Evolutionary conservation across 2,329 filamentous ascomycete genomes (phyloP).

Genomic region (Cercospora beticola): DNA sequence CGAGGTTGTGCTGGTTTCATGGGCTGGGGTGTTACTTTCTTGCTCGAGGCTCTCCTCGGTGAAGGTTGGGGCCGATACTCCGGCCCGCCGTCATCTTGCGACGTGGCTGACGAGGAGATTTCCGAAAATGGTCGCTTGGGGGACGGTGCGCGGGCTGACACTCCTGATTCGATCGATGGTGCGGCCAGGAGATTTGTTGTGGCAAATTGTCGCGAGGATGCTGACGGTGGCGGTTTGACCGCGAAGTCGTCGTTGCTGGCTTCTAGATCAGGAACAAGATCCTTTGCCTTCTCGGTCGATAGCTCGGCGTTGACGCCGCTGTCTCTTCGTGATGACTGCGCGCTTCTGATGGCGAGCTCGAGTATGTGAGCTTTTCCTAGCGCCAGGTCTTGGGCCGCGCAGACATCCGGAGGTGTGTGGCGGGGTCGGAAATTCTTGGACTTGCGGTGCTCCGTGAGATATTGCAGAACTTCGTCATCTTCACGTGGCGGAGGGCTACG

Average conservation of each 20-base stretch:
- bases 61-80: neutral
- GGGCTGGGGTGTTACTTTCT: neutral
- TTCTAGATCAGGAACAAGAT: neutral
- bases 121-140: slow-evolving; percentile 10
- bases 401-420: slow-evolving; percentile 25
- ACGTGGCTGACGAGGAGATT: neutral
- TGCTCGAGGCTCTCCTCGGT: neutral
- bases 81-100: neutral
- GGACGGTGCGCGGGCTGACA: slow-evolving; percentile 5
- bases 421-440: slow-evolving; percentile 18
- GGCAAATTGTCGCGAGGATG: neutral
- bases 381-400: slow-evolving; percentile 25
- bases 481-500: slow-evolving; percentile 21
- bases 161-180: neutral
- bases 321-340: slow-evolving; percentile 23
- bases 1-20: neutral
- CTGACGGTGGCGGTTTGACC: slow-evolving; percentile 8
- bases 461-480: slow-evolving; percentile 12
- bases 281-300: neutral
- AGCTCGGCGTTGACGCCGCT: slow-evolving; percentile 16
- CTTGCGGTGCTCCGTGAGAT: slow-evolving; percentile 14
- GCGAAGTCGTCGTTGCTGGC: neutral
- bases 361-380: slow-evolving; percentile 20
- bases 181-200: neutral
- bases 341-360: slow-evolving; percentile 17